A percentile compares a stretch with the other conserved stretches of the same genome.
These are phyloP conservation scores for Aspergillus felis DNA, from an alignment of 2,329 filamentous ascomycete species.

Conservation along the genomic window DNA sequence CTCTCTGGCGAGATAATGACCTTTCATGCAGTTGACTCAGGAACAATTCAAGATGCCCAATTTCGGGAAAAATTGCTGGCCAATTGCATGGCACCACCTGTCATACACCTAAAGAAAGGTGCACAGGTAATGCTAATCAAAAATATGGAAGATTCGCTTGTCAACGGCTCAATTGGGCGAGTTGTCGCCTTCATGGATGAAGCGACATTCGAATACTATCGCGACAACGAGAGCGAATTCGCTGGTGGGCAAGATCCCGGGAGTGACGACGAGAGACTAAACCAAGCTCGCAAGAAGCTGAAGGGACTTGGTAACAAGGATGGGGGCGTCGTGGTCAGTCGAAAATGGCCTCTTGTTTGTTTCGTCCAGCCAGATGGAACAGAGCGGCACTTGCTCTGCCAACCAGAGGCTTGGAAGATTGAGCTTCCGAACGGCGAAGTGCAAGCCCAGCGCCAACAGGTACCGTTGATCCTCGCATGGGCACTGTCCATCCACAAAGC, in stretches of 20 bases:
- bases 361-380: conserved; percentile 79
- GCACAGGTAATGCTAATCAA: conserved; percentile 99
- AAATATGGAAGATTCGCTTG: conserved; percentile 88
- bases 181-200: conserved; percentile 77
- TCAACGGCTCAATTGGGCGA: conserved; percentile 90
- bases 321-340: conserved; percentile 46
- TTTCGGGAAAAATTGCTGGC: conserved; percentile 72
- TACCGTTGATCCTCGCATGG: conserved; percentile 93
- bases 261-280: conserved; percentile 39
- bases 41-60: conserved; percentile 60
- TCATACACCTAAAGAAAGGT: conserved; percentile 77
- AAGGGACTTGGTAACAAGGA: conserved; percentile 49
- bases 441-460: conserved; percentile 76
- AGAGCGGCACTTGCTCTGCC: conserved; percentile 71
- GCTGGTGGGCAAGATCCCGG: conserved; percentile 47
- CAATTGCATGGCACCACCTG: conserved; percentile 90
- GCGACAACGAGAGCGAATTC: conserved; percentile 55
- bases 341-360: conserved; percentile 75
- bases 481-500: conserved; percentile 97
- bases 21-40: conserved; percentile 73
- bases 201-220: conserved; percentile 56
- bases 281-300: conserved; percentile 53
- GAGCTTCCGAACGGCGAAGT: conserved; percentile 94
- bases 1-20: conserved; percentile 64
- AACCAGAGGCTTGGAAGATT: conserved; percentile 91